These are phyloP conservation scores for Erucastrum elatum DNA, from an alignment of 345 rosid species.

Conservation along the genomic window DNA sequence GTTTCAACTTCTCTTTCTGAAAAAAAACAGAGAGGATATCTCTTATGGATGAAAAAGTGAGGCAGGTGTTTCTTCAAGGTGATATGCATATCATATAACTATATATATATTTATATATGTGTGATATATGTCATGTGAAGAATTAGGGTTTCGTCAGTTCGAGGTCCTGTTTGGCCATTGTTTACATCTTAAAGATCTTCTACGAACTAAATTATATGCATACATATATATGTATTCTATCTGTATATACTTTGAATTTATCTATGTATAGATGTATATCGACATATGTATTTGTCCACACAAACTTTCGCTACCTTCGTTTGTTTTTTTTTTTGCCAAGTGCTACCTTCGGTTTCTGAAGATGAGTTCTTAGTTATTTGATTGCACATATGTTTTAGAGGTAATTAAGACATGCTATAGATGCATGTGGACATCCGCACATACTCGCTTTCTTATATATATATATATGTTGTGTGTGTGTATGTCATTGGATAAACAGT, in stretches of 20 bases:
- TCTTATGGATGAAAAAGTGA: background rate
- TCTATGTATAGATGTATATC: constrained; percentile 20
- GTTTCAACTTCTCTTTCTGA: constrained; percentile 12
- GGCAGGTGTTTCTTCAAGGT: constrained; percentile 39
- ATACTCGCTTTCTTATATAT: background rate
- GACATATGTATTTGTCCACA: background rate
- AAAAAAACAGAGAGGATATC: constrained; percentile 41
- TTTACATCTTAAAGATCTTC: background rate
- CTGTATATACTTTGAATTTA: background rate
- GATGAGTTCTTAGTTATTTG: constrained; percentile 10
- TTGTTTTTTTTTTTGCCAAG: background rate
- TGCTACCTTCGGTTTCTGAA: background rate
- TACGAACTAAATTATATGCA: background rate
- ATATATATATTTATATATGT: background rate
- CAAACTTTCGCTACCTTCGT: background rate
- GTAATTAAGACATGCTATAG: background rate
- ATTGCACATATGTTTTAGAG: background rate
- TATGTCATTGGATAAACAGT: background rate
- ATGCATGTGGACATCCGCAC: background rate
- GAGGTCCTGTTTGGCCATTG: constrained; percentile 9
- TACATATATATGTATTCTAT: background rate
- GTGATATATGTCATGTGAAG: background rate
- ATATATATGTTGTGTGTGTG: background rate
- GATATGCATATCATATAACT: constrained; percentile 14
- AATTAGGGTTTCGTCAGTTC: constrained; percentile 28